Base-by-base conservation (phyloP, 805 yeast genomes). In the Scheffersomyces coipomensis region DNA sequence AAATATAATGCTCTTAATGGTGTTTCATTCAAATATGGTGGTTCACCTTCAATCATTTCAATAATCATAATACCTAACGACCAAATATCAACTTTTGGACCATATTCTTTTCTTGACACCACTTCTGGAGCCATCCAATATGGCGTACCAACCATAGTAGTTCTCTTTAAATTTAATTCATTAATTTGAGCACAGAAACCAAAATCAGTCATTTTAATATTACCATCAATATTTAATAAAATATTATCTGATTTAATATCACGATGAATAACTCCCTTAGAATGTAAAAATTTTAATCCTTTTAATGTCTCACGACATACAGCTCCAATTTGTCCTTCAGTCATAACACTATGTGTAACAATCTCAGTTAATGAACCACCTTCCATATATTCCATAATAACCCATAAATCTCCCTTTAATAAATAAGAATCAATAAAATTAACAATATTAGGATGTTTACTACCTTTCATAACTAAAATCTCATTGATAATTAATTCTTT, bases 111-210 rank as follows among this genome's bases (percentile, higher is more conserved):
- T 51, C 95, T 80, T 15, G 90, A 81, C 19, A 93, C 97, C 38
- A 93, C 97, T 62, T 93, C 99, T 1, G 99, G 99, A 0, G 99
- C 99, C 99, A 93, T 93, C 99, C 99, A 93, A 61, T 93, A 93
- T 11, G 99, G 99, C 0, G 99, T 93, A 12, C 99, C 99, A 13
- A 93, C 99, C 96, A 93, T 88, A 4, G 99, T 93, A 3, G 96
- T 89, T 60, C 99, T 81, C 62, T 91, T 90, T 39, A 85, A 71
- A 48, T 86, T 85, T 39, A 56, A 46, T 40, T 56, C 66, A 44
- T 63, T 65, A 44, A 68, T 69, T 62, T 90, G 95, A 0, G 99
- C 99, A 67, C 99, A 93, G 68, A 91, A 93, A 0, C 96, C 96
- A 60, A 88, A 88, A 66, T 93, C 99, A 0, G 99, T 93, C 58